A percentile compares a stretch with the other conserved stretches of the same genome.
phyloP scores from a whole-genome alignment of 2,329 filamentous ascomycete genomes.

The Rhinocladiella similis region DNA sequence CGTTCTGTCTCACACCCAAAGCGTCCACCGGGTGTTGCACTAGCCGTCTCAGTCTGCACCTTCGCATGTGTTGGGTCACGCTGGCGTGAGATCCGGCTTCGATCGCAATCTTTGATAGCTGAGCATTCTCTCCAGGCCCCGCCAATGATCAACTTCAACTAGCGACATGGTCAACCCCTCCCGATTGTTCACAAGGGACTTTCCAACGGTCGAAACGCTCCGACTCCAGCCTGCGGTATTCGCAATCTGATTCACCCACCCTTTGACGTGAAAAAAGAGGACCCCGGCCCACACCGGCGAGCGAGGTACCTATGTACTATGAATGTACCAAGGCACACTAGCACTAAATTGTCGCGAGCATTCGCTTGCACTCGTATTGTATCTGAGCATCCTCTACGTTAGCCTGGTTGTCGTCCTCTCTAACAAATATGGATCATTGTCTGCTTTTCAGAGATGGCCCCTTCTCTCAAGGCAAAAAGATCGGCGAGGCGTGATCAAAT shows the following conservation, averaged over 20 bases:
- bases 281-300: constrained; percentile 10
- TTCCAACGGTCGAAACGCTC: constrained; percentile 27
- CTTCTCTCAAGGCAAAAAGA: no score
- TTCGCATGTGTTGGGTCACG: constrained; percentile 3
- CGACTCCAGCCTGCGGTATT: constrained; percentile 18
- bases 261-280: constrained; percentile 27
- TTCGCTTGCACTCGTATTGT: background rate
- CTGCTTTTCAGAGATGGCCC: no score
- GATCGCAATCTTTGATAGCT: constrained; percentile 16
- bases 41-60: constrained; percentile 19
- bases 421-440: no score
- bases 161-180: constrained; percentile 4
- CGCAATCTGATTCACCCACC: constrained; percentile 21
- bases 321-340: background rate
- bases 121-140: background rate
- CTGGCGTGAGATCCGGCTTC: constrained; percentile 15
- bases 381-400: background rate
- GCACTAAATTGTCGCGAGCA: background rate
- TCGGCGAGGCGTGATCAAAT: no score
- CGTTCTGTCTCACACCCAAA: constrained; percentile 12
- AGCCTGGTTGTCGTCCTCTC: background rate
- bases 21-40: constrained; percentile 12
- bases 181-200: constrained; percentile 7
- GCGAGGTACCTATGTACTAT: background rate
- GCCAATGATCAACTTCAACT: constrained; percentile 9